Evolutionary conservation across 2,329 filamentous ascomycete species (phyloP).

Genomic region (Phialophora verrucosa): DNA sequence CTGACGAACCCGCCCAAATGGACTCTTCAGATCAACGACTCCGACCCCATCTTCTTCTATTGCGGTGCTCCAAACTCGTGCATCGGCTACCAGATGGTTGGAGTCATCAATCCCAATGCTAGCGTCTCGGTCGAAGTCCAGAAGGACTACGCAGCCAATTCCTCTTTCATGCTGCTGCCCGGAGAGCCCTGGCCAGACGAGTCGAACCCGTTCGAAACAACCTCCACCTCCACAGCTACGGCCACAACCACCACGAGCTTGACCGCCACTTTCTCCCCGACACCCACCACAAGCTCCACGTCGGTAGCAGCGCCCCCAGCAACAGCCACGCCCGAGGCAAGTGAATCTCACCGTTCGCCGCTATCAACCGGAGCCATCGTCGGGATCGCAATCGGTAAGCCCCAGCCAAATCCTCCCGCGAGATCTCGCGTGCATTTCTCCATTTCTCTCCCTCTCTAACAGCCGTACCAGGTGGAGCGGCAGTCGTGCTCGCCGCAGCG

Average conservation of each 20-base stretch:
- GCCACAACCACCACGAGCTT: slow-evolving; percentile 1
- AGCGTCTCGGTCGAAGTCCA: slow-evolving; percentile 32
- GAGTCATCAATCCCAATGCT: slow-evolving; percentile 69
- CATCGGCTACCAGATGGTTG: slow-evolving; percentile 70
- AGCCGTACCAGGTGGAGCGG: slow-evolving; percentile 18
- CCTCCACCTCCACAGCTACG: slow-evolving; percentile 15
- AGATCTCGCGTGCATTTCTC: neutral
- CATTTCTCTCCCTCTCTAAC: neutral
- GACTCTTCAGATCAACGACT: slow-evolving; percentile 61
- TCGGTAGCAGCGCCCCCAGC: neutral
- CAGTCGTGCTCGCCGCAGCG: slow-evolving; percentile 18
- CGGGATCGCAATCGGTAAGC: slow-evolving; percentile 28
- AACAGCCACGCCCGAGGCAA: neutral
- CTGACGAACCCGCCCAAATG: slow-evolving; percentile 52
- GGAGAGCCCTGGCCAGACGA: slow-evolving; percentile 36
- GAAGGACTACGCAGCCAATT: slow-evolving; percentile 30
- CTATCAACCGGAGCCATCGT: slow-evolving; percentile 26
- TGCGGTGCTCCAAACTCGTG: slow-evolving; percentile 72
- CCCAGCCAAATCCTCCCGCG: neutral
- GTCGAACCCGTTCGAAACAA: slow-evolving; percentile 21
- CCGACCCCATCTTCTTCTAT: slow-evolving; percentile 71
- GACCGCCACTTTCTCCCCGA: slow-evolving; percentile 2
- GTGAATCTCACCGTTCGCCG: neutral
- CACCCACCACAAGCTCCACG: slow-evolving; percentile 3
- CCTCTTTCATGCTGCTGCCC: slow-evolving; percentile 34